These are phyloP conservation scores for Aspergillus brasiliensis DNA, from an alignment of 2,329 filamentous ascomycete genomes.

Conservation along the genomic window DNA sequence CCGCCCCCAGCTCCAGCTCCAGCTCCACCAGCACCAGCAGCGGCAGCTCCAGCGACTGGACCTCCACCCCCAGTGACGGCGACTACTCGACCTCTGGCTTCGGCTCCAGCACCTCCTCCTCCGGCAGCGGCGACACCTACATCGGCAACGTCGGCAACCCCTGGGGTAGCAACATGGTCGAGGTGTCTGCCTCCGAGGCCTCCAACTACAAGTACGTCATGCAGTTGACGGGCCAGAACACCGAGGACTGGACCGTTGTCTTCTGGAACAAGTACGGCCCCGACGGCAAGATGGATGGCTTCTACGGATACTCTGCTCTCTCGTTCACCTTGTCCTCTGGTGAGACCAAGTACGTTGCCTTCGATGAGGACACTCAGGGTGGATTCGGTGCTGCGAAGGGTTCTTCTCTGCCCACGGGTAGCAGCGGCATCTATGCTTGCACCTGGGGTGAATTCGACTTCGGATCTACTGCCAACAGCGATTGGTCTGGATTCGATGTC, in stretches of 20 bases:
- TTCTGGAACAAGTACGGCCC: constrained; percentile 46
- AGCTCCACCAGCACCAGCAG: constrained; percentile 12
- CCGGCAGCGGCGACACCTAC: constrained; percentile 33
- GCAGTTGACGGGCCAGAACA: constrained; percentile 35
- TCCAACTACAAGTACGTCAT: constrained; percentile 41
- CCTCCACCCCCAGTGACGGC: constrained; percentile 22
- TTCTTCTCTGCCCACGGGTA: constrained; percentile 29
- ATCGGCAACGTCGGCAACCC: constrained; percentile 42
- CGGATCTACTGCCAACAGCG: constrained; percentile 33
- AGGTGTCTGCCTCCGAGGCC: constrained; percentile 34
- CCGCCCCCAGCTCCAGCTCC: constrained; percentile 6
- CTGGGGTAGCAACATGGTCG: constrained; percentile 45
- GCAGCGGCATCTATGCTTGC: constrained; percentile 36
- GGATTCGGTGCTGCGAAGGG: constrained; percentile 33
- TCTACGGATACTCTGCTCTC: constrained; percentile 38
- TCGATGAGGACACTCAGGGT: constrained; percentile 40
- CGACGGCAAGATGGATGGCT: constrained; percentile 36
- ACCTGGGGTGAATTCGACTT: constrained; percentile 47
- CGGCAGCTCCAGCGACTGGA: constrained; percentile 20
- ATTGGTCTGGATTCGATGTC: constrained; percentile 46
- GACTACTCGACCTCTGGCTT: constrained; percentile 36
- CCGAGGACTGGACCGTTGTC: constrained; percentile 38
- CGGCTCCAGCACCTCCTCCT: constrained; percentile 29
- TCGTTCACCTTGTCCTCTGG: constrained; percentile 34
- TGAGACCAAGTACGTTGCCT: constrained; percentile 41